phyloP scores from a whole-genome alignment of 2,329 filamentous ascomycete species.

The Cryphonectria radicalis region DNA sequence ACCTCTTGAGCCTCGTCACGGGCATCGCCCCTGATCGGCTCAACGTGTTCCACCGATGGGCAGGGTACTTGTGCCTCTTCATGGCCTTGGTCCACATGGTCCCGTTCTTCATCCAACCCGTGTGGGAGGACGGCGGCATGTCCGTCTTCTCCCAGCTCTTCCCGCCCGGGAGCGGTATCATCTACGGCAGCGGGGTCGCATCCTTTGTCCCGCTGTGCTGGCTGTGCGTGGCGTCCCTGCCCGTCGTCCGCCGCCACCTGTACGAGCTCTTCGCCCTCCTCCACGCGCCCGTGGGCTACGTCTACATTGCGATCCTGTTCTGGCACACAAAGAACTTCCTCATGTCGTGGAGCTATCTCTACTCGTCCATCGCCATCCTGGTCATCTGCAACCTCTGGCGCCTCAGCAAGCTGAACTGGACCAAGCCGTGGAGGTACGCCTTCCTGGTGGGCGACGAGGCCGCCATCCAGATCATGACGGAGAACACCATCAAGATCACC shows the following conservation, averaged over 20 bases:
- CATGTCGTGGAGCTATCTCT: slow-evolving; percentile 88
- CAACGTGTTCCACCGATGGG: slow-evolving; percentile 93
- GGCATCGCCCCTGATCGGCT: slow-evolving; percentile 91
- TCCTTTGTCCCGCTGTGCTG: slow-evolving; percentile 80
- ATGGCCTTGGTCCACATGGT: slow-evolving; percentile 82
- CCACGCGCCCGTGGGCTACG: slow-evolving; percentile 79
- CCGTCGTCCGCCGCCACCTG: slow-evolving; percentile 73
- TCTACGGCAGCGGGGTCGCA: slow-evolving; percentile 85
- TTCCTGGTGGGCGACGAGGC: slow-evolving; percentile 92
- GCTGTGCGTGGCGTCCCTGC: slow-evolving; percentile 84
- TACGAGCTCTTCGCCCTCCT: slow-evolving; percentile 87
- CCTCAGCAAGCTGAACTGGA: slow-evolving; percentile 88
- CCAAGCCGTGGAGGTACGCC: slow-evolving; percentile 75
- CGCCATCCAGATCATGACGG: slow-evolving; percentile 84
- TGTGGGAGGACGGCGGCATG: slow-evolving; percentile 80
- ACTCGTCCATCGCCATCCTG: slow-evolving; percentile 80
- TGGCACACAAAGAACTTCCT: slow-evolving; percentile 97
- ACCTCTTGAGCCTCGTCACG: slow-evolving; percentile 80
- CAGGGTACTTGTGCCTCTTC: slow-evolving; percentile 83
- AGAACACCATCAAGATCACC: slow-evolving; percentile 94
- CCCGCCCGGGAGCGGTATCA: slow-evolving; percentile 64
- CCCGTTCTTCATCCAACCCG: slow-evolving; percentile 87
- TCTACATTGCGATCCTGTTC: slow-evolving; percentile 84
- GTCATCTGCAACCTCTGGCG: slow-evolving; percentile 72
- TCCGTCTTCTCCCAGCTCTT: slow-evolving; percentile 73